Percentiles rank a stretch among this genome's conserved stretches.
Conservation (phyloP, 768 basidiomycete genomes). For the Tylopilus sp. region DNA sequence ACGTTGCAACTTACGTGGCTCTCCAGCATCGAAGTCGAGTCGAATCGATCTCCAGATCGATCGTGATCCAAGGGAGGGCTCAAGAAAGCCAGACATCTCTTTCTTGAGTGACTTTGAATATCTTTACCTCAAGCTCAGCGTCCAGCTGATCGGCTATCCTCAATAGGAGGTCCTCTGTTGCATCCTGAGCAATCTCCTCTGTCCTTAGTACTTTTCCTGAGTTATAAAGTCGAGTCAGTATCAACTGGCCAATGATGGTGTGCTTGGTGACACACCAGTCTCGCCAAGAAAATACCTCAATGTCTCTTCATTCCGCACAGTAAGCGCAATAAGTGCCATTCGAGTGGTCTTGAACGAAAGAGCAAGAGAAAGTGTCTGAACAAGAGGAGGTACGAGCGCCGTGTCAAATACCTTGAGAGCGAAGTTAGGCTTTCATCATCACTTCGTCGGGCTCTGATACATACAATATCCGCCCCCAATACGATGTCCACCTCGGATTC, state of each 20-base stretch:
- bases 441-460: conserved; percentile 12
- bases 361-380: conserved; percentile 41
- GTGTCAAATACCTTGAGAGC: conserved; percentile 64
- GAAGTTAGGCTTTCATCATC: not conserved
- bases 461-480: conserved; percentile 68
- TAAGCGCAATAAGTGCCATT: conserved; percentile 38
- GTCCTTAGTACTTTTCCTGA: conserved; percentile 22
- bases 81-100: conserved; percentile 1
- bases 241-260: not conserved
- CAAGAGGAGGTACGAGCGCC: conserved; percentile 52
- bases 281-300: conserved; percentile 40
- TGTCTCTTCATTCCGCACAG: conserved; percentile 54
- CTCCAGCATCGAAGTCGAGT: conserved; percentile 3
- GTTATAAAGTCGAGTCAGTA: not conserved
- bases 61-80: not conserved
- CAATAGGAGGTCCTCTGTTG: conserved; percentile 19
- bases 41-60: conserved; percentile 16
- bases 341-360: conserved; percentile 19
- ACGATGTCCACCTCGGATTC: conserved; percentile 52
- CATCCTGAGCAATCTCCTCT: conserved; percentile 26
- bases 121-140: conserved; percentile 38
- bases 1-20: not conserved
- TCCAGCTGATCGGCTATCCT: conserved; percentile 32
- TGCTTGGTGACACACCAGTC: conserved; percentile 23
- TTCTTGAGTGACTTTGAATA: conserved; percentile 39